These are phyloP conservation scores for Pythium rhizo-oryzae DNA, from an alignment of 352 stramenopile genomes.

Conservation along the genomic window DNA sequence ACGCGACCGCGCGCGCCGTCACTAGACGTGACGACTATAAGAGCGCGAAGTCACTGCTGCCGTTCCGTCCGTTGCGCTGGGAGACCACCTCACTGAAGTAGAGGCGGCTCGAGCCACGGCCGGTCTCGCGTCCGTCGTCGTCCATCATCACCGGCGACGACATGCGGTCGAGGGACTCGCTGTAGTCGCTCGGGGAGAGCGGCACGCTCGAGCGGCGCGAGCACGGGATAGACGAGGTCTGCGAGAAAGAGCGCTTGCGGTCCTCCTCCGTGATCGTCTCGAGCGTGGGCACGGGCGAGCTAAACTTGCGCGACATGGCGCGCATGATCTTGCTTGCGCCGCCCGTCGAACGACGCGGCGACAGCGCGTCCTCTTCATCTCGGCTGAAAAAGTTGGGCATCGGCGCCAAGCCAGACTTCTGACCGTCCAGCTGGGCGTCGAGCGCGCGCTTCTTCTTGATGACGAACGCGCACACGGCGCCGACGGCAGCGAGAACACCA, in stretches of 20 bases:
- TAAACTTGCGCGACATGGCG: conserved; percentile 20
- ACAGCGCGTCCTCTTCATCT: conserved; percentile 32
- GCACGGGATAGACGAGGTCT: conserved; percentile 24
- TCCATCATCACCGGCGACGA: conserved; percentile 57
- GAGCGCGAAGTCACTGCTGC: conserved; percentile 53
- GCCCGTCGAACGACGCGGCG: conserved; percentile 3
- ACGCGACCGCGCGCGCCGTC: not conserved
- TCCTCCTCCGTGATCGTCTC: conserved; percentile 10
- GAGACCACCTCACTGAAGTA: conserved; percentile 71
- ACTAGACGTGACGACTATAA: conserved; percentile 35
- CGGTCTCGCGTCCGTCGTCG: conserved; percentile 27
- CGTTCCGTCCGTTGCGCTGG: conserved; percentile 42
- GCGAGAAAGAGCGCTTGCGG: conserved; percentile 24
- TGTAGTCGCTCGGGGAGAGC: conserved; percentile 12
- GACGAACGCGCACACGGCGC: conserved; percentile 51
- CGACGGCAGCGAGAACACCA: conserved; percentile 44
- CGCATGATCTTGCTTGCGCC: not conserved
- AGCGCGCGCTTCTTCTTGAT: conserved; percentile 60
- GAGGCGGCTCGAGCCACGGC: conserved; percentile 55
- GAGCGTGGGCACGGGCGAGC: conserved; percentile 28
- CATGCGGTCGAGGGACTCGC: conserved; percentile 30
- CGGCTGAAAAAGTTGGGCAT: conserved; percentile 48
- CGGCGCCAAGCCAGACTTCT: conserved; percentile 44
- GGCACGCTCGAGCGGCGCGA: conserved; percentile 19
- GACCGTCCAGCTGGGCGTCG: conserved; percentile 42